Evolutionary conservation across 805 yeast genomes (phyloP), one percentile per base, ranked within the genome.

Genomic region (Wickerhamiella qilinensis): DNA sequence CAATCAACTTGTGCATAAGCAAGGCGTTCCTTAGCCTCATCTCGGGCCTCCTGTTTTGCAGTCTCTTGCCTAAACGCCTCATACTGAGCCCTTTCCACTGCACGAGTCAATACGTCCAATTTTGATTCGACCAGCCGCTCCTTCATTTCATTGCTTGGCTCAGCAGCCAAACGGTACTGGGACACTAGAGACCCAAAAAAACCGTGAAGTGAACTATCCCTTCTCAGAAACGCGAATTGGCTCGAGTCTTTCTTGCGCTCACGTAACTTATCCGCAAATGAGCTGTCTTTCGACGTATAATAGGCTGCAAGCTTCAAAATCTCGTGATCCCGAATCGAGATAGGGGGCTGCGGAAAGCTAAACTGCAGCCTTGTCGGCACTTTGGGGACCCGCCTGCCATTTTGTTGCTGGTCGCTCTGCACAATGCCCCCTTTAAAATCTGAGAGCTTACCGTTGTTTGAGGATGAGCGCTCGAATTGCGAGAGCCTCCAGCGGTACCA

Each of bases 1-100:
- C 98, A 88, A 57, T 86, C 85, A 18, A 84, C 75, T 8, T 79
- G 69, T 0, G 86, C 83, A 57, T 68, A 82, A 31, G 69, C 75
- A 4, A 73, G 46, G 41, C 65, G 66, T 30, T 28, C 24, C 4
- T 28, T 12, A 8, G 27, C 38, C 3, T 69, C 66, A 38, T 54
- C 44, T 43, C 59, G 57, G 47, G 64, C 55, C 42, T 46, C 34
- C 60, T 51, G 52, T 38, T 66, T 45, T 17, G 33, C 5, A 4
- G 12, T 6, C 20, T 56, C 60, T 17, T 60, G 62, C 22, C 58
- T 42, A 18, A 54, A 51, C 14, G 61, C 63, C 20, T 55, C 58
- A 50, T 63, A 70, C 43, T 69, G 71, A 0, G 93, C 88, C 38
- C 88, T 58, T 14, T 53, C 44, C 41, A 65, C 69, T 14, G 81